phyloP scores from a whole-genome alignment of 306 rosid species.

The Prunus salicina region DNA sequence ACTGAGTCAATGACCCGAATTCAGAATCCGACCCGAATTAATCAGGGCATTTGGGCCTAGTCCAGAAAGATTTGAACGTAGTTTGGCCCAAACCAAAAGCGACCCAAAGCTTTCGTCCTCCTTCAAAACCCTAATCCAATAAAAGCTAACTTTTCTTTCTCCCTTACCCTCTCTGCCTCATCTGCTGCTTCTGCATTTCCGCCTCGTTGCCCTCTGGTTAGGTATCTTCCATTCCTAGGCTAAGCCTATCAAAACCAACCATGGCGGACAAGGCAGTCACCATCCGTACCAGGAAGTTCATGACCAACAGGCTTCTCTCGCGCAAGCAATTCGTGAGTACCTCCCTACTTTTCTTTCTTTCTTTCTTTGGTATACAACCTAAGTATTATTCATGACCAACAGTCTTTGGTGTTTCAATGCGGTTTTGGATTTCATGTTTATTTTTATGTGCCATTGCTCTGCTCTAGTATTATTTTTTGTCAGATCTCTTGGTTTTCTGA shows the following conservation, averaged over 20 bases:
- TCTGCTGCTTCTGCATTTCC: constrained; percentile 11
- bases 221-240: constrained; percentile 2
- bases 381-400: too few relatives aligned
- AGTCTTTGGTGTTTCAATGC: not conserved
- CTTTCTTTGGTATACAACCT: too few relatives aligned
- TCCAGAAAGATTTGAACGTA: not conserved
- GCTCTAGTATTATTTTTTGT: not conserved
- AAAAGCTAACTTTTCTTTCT: not conserved
- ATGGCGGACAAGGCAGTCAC: constrained; percentile 96
- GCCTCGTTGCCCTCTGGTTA: constrained; percentile 1
- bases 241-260: constrained; percentile 12
- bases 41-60: not conserved
- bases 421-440: not conserved
- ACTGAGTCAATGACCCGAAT: not conserved
- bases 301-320: constrained; percentile 90
- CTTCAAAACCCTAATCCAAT: constrained; percentile 39
- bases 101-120: not conserved
- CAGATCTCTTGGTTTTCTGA: too few relatives aligned
- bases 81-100: constrained; percentile 8
- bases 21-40: not conserved
- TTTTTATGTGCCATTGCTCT: not conserved
- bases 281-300: constrained; percentile 82
- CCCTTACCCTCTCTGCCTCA: not conserved
- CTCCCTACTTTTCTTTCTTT: not conserved
- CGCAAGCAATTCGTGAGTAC: constrained; percentile 85